These are phyloP conservation scores for Quillaja saponaria DNA, from an alignment of 306 rosid genomes.

Conservation along the genomic window DNA sequence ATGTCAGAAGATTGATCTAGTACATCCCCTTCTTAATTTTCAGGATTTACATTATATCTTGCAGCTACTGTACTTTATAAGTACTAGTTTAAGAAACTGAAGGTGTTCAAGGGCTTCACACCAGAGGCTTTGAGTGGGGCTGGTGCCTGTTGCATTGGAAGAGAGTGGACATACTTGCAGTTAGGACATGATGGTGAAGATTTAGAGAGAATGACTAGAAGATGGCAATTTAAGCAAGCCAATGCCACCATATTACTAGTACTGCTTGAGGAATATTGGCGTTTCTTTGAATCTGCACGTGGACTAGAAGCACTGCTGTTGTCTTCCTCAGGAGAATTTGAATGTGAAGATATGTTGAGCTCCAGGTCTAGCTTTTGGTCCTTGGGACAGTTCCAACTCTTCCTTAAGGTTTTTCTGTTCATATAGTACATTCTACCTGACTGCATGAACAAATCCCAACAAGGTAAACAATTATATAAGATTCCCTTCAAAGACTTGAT, in stretches of 20 bases:
- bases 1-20: no score
- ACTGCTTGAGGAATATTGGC: not conserved
- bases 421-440: conserved; percentile 46
- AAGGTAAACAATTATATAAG: no score
- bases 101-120: no score
- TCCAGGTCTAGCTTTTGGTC: conserved; percentile 41
- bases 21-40: no score
- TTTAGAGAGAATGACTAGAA: conserved; percentile 45
- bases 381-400: conserved; percentile 46
- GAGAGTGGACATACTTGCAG: conserved; percentile 48
- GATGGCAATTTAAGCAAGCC: conserved; percentile 55
- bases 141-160: conserved; percentile 3
- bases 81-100: no score
- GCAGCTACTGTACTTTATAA: no score
- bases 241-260: conserved; percentile 43
- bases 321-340: conserved; percentile 9
- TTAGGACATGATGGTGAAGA: conserved; percentile 55
- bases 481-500: not conserved
- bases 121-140: no score
- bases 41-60: no score
- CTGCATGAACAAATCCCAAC: conserved; percentile 30
- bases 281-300: conserved; percentile 3
- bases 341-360: conserved; percentile 41
- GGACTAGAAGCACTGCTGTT: not conserved
- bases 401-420: conserved; percentile 47